A percentile compares a stretch with the other conserved stretches of the same genome.
These are phyloP conservation scores for Melanomma pulvis-pyrius DNA, from an alignment of 495 filamentous ascomycete species.

Conservation along the genomic window DNA sequence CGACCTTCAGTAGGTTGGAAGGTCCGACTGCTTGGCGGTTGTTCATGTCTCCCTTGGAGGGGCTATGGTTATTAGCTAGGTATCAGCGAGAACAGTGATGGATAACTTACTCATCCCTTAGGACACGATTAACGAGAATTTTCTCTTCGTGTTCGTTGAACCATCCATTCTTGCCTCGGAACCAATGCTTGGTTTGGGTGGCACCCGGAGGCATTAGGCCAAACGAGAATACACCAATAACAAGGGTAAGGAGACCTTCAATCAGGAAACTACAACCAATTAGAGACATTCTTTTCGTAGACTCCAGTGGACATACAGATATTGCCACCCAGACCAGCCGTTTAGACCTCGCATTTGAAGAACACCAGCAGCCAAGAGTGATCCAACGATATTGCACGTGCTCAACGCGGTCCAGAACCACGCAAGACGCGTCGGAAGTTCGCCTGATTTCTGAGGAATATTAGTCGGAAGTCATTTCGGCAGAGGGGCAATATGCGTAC, in stretches of 20 bases:
- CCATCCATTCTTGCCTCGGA: slow-evolving; percentile 56
- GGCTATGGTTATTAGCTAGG: slow-evolving; percentile 28
- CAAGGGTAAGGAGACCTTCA: slow-evolving; percentile 53
- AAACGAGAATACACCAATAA: slow-evolving; percentile 57
- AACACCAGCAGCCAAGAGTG: slow-evolving; percentile 56
- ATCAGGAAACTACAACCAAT: slow-evolving; percentile 13
- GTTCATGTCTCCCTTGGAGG: slow-evolving; percentile 66
- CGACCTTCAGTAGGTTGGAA: slow-evolving; percentile 50
- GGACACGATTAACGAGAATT: slow-evolving; percentile 64
- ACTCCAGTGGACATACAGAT: slow-evolving; percentile 52
- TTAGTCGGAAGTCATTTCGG: neutral
- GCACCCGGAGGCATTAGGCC: slow-evolving; percentile 57
- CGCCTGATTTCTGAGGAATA: slow-evolving; percentile 46
- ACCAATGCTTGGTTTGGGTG: slow-evolving; percentile 58
- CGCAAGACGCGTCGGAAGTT: slow-evolving; percentile 55
- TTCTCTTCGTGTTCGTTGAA: slow-evolving; percentile 61
- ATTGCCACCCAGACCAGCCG: slow-evolving; percentile 54
- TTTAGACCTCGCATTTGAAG: slow-evolving; percentile 55
- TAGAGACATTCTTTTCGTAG: neutral
- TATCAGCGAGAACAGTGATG: neutral
- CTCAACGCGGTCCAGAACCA: slow-evolving; percentile 55
- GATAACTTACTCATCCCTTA: slow-evolving; percentile 57
- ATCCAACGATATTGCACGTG: slow-evolving; percentile 49
- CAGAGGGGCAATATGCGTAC: neutral
- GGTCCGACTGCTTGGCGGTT: slow-evolving; percentile 58